Percentiles rank a stretch among this genome's conserved stretches.
phyloP scores from a whole-genome alignment of 768 basidiomycete species.

The Russula compacta region DNA sequence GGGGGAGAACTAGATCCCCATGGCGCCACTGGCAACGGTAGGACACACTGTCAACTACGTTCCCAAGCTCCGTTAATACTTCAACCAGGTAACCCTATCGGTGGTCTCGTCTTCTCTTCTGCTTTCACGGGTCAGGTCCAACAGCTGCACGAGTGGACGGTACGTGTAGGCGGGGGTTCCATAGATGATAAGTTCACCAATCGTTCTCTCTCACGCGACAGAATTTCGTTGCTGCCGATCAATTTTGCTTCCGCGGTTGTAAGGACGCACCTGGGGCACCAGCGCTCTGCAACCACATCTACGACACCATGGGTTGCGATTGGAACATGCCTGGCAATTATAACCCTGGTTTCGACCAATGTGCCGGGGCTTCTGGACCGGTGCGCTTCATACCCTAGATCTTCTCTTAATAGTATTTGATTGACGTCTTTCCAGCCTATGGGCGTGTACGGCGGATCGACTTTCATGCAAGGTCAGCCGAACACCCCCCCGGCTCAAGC shows the following conservation, averaged over 20 bases:
- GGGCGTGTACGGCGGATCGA: constrained; percentile 61
- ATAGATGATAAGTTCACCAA: neutral
- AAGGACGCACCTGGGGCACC: constrained; percentile 43
- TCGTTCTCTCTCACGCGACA: constrained; percentile 21
- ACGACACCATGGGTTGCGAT: constrained; percentile 44
- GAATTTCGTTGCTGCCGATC: constrained; percentile 51
- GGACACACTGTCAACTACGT: neutral
- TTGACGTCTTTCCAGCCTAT: constrained; percentile 35
- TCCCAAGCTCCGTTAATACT: neutral
- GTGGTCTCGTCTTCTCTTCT: constrained; percentile 62
- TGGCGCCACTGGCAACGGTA: constrained; percentile 49
- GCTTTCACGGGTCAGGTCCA: constrained; percentile 47
- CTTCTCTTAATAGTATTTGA: neutral
- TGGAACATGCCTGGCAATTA: constrained; percentile 56
- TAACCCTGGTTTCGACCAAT: constrained; percentile 33
- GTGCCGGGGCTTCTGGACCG: constrained; percentile 43
- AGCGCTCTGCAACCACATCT: constrained; percentile 51
- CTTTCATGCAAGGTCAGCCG: constrained; percentile 55
- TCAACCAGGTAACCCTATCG: constrained; percentile 44
- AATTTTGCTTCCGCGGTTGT: constrained; percentile 71
- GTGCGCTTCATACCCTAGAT: constrained; percentile 23
- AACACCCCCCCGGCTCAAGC: constrained; percentile 49
- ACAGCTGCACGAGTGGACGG: constrained; percentile 69
- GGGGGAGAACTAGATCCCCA: constrained; percentile 68
- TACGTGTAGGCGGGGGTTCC: constrained; percentile 23